Conservation (phyloP, 306 rosid genomes). For the Vachellia pachyceras region DNA sequence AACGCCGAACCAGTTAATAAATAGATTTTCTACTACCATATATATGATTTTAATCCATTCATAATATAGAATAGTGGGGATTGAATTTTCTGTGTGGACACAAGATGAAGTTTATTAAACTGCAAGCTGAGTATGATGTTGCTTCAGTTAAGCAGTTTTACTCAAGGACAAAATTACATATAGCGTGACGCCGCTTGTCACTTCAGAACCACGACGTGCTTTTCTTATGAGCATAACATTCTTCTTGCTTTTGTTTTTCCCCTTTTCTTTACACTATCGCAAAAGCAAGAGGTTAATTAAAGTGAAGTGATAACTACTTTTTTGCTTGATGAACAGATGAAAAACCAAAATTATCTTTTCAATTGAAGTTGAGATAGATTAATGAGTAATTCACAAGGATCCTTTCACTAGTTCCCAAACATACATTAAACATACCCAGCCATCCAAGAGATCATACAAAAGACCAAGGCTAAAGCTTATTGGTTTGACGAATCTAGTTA, state of each 20-base stretch:
- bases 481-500: background rate
- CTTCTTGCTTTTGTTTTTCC: background rate
- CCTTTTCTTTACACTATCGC: background rate
- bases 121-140: background rate
- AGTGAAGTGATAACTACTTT: background rate
- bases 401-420: background rate
- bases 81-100: background rate
- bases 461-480: background rate
- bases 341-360: background rate
- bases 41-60: background rate
- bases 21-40: background rate
- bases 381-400: background rate
- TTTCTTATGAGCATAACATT: background rate
- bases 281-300: background rate
- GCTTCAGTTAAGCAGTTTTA: background rate
- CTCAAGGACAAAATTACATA: background rate
- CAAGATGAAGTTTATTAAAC: background rate
- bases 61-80: background rate
- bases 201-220: background rate
- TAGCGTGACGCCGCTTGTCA: background rate
- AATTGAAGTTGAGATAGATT: background rate
- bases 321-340: background rate
- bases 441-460: background rate
- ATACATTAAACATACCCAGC: too few relatives aligned
- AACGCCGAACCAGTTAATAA: slow-evolving; percentile 13